A percentile compares a stretch with the other conserved stretches of the same genome.
These are phyloP conservation scores for Spathaspora boniae DNA, from an alignment of 805 yeast species.

Conservation along the genomic window DNA sequence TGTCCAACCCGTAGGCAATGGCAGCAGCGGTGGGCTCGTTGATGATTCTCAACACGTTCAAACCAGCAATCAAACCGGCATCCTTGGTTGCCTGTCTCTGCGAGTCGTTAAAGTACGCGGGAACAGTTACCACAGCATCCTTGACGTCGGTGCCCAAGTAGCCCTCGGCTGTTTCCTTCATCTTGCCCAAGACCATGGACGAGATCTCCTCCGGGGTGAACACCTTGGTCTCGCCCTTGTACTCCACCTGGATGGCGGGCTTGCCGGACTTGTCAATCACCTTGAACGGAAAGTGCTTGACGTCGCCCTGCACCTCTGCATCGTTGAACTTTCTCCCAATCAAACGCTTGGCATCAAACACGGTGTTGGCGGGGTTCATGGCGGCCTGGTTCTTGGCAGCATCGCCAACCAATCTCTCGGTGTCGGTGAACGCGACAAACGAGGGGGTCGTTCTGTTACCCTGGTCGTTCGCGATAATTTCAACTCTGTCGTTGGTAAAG, in stretches of 20 bases:
- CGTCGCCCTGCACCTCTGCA: constrained; percentile 71
- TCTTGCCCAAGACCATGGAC: constrained; percentile 86
- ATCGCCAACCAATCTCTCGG: constrained; percentile 94
- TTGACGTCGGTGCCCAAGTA: constrained; percentile 79
- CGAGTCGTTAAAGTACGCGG: constrained; percentile 42
- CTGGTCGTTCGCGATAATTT: constrained; percentile 94
- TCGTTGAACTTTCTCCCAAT: constrained; percentile 81
- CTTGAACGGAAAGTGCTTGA: constrained; percentile 87
- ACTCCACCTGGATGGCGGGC: constrained; percentile 85
- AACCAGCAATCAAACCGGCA: constrained; percentile 45
- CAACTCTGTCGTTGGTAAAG: constrained; percentile 73
- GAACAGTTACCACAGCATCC: constrained; percentile 44
- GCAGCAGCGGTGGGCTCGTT: constrained; percentile 47
- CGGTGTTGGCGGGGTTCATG: constrained; percentile 90
- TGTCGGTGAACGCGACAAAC: constrained; percentile 92
- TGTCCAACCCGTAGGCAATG: constrained; percentile 46
- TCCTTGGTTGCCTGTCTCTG: constrained; percentile 45
- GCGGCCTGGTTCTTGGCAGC: constrained; percentile 99
- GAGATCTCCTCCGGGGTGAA: constrained; percentile 95
- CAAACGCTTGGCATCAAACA: constrained; percentile 93
- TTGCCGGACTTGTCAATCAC: constrained; percentile 75
- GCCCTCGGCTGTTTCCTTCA: constrained; percentile 92
- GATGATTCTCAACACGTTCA: constrained; percentile 41
- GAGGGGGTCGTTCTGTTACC: constrained; percentile 99
- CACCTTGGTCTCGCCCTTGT: constrained; percentile 79